These are phyloP conservation scores for Protea cynaroides DNA, from an alignment of 164 flowering plant genomes.

Conservation along the genomic window DNA sequence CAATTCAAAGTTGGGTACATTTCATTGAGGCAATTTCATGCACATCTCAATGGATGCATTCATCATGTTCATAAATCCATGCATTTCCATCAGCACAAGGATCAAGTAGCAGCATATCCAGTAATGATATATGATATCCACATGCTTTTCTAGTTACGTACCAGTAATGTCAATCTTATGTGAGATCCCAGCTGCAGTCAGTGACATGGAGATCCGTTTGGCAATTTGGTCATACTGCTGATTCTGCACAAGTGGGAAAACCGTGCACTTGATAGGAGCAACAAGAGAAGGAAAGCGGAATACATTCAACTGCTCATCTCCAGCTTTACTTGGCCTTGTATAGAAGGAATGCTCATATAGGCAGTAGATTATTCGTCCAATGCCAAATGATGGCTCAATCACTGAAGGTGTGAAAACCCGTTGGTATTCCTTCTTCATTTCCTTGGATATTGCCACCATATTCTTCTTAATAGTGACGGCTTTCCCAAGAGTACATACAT, in stretches of 20 bases:
- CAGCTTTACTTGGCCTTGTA: slow-evolving; percentile 77
- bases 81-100: not conserved
- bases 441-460: slow-evolving; percentile 61
- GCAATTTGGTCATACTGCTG: slow-evolving; percentile 71
- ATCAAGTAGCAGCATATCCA: no score
- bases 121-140: no score
- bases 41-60: no score
- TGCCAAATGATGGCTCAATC: slow-evolving; percentile 98
- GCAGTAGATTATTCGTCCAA: slow-evolving; percentile 91
- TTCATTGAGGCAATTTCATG: no score
- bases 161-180: slow-evolving; percentile 88
- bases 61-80: no score
- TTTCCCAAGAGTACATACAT: slow-evolving; percentile 58
- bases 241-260: slow-evolving; percentile 87
- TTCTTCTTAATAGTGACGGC: slow-evolving; percentile 44
- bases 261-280: slow-evolving; percentile 84
- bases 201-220: slow-evolving; percentile 54
- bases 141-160: slow-evolving; percentile 14
- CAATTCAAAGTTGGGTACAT: no score
- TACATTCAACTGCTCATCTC: slow-evolving; percentile 75
- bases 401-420: slow-evolving; percentile 94
- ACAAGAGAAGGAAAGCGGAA: slow-evolving; percentile 61
- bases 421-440: slow-evolving; percentile 63
- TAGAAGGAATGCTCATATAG: slow-evolving; percentile 89
- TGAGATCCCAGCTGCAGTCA: slow-evolving; percentile 70